Conservation (phyloP, 768 basidiomycete species). For the Tephrocybe sp. region DNA sequence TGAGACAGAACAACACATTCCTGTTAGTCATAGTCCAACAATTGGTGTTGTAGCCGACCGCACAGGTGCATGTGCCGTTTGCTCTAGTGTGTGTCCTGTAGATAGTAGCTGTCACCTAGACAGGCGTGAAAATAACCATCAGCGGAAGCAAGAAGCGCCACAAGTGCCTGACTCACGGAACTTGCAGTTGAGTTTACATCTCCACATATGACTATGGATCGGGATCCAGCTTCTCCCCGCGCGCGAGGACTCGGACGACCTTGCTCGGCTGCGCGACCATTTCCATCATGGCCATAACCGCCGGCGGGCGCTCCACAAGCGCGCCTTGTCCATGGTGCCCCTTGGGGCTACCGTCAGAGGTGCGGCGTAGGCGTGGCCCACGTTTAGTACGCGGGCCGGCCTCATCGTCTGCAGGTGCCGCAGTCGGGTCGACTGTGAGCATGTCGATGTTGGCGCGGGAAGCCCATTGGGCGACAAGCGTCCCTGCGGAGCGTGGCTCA, state of each 20-base stretch:
- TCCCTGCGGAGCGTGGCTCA: conserved; percentile 65
- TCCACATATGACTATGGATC: conserved; percentile 21
- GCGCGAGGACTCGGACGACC: conserved; percentile 76
- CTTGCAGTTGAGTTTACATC: conserved; percentile 26
- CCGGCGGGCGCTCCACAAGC: conserved; percentile 75
- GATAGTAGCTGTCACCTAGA: background rate
- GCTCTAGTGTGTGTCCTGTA: conserved; percentile 1
- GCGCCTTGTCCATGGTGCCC: conserved; percentile 22
- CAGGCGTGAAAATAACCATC: too few species aligned
- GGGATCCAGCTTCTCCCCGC: conserved; percentile 80
- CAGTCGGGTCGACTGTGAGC: conserved; percentile 52
- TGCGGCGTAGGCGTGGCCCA: conserved; percentile 1
- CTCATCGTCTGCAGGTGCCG: conserved; percentile 31
- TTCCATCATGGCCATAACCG: conserved; percentile 83
- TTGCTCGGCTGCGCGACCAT: conserved; percentile 71
- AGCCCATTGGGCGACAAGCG: conserved; percentile 69
- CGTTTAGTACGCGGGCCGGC: conserved; percentile 29
- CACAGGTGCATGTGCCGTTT: background rate
- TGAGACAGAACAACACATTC: background rate
- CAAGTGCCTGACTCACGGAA: background rate
- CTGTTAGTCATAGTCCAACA: background rate
- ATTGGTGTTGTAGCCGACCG: background rate
- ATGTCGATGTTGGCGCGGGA: conserved; percentile 56
- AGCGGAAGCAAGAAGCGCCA: background rate
- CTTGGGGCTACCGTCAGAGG: conserved; percentile 5